These are phyloP conservation scores for Cryptococcus floricola DNA, from an alignment of 1,284 basidiomycete genomes.

Conservation along the genomic window DNA sequence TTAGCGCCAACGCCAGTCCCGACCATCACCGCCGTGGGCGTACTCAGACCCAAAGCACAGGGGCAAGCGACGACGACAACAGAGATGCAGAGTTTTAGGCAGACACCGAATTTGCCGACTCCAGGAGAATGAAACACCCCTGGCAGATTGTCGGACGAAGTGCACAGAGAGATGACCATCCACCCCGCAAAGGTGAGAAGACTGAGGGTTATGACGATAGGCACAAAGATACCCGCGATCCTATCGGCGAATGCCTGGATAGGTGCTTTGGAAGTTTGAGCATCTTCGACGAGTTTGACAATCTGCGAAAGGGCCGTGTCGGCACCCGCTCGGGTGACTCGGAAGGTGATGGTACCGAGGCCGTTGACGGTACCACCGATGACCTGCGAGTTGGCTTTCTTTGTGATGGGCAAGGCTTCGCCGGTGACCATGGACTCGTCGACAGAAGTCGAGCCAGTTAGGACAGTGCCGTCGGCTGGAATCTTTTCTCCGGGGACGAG, in stretches of 20 bases:
- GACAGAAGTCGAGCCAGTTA: constrained; percentile 77
- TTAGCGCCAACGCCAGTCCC: constrained; percentile 95
- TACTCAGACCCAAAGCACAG: constrained; percentile 92
- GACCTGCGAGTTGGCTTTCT: constrained; percentile 74
- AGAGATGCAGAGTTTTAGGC: constrained; percentile 95
- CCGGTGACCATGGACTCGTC: constrained; percentile 98
- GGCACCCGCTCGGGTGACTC: constrained; percentile 89
- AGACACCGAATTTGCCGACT: constrained; percentile 81
- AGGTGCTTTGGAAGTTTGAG: constrained; percentile 95
- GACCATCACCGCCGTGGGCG: constrained; percentile 99
- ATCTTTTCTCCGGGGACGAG: constrained; percentile 95
- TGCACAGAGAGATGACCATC: constrained; percentile 71
- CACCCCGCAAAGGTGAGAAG: constrained; percentile 77
- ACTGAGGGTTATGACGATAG: constrained; percentile 79
- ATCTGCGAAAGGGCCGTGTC: constrained; percentile 96
- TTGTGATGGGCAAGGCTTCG: constrained; percentile 85
- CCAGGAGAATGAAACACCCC: constrained; percentile 78
- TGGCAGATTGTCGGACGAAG: constrained; percentile 62
- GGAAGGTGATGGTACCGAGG: constrained; percentile 90
- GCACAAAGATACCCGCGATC: constrained; percentile 93
- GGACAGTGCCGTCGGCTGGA: constrained; percentile 88
- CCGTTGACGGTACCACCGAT: constrained; percentile 98
- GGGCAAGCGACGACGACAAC: constrained; percentile 98
- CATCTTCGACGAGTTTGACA: constrained; percentile 93
- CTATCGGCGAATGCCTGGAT: constrained; percentile 96